Evolutionary conservation across 2,329 filamentous ascomycete species (phyloP), one percentile per base, ranked within the genome.

Genomic region (Curvularia verruculosa): DNA sequence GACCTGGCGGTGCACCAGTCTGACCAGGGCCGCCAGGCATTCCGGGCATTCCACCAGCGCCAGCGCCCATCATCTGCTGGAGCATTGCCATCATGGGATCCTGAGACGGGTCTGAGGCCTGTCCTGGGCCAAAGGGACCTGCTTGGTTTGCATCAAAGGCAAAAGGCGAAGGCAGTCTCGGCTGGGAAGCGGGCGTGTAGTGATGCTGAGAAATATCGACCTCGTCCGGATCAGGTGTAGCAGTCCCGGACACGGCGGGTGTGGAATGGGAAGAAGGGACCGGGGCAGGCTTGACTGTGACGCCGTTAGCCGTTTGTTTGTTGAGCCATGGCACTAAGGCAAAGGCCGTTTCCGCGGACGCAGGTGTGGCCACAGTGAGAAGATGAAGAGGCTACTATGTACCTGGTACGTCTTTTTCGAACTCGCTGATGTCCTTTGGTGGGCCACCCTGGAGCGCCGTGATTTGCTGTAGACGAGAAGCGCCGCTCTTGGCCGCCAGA

Each of bases 131-230:
- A 41, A 71, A 63, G 18, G 54, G 50, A 13, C 58, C 64, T 3
- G 68, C 48, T 9, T 59, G 52, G 40, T 58, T 66, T 52, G 61
- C 65, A 53, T 75, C 66, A 56, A 72, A 72, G 36, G 69, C 66
- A 52, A 75, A 74, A 4, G 72, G 73, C 66, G 49, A 71, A 7
- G 74, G 71, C 1, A 80, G 69, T 50, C 79, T 77, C 21, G 78
- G 66, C 39, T 80, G 79, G 9, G 78, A 76, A 23, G 79, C 76
- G 1, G 87, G 87, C 31, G 83, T 77, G 76, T 89, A 90, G 76
- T 83, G 88, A 77, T 90, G 89, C 62, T 88, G 78, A n/a, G 89
- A 90, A 65, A 94, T 92, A 73, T 93, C 90, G 61, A 91, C 84
- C 75, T 92, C 90, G 5, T 87, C 89, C 5, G 90, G 90, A 54